These are phyloP conservation scores for Ogataea dorogensis DNA, from an alignment of 805 yeast species.

Conservation along the genomic window DNA sequence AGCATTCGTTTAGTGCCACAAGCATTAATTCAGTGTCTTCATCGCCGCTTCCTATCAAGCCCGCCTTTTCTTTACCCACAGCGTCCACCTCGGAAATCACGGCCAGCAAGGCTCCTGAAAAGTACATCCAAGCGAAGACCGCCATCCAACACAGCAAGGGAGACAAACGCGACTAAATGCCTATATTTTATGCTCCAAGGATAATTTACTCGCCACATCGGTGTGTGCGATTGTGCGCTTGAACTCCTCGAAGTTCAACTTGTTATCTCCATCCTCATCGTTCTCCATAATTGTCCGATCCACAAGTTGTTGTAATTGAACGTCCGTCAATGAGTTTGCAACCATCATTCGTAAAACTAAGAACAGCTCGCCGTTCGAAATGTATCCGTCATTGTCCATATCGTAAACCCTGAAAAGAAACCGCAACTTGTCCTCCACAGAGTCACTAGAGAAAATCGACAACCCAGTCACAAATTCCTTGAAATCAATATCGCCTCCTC, in stretches of 20 bases:
- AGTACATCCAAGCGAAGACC: slow-evolving; percentile 19
- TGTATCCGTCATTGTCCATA: slow-evolving; percentile 91
- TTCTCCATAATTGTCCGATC: slow-evolving; percentile 95
- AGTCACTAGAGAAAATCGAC: slow-evolving; percentile 83
- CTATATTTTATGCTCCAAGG: slow-evolving; percentile 30
- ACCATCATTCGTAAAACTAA: slow-evolving; percentile 96
- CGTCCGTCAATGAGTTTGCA: slow-evolving; percentile 81
- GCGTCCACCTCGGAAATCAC: slow-evolving; percentile 18
- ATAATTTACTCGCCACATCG: slow-evolving; percentile 32
- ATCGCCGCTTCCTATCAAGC: slow-evolving; percentile 22
- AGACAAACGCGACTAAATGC: slow-evolving; percentile 27
- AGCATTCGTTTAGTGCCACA: slow-evolving; percentile 1
- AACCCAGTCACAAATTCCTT: slow-evolving; percentile 75
- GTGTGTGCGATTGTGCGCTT: slow-evolving; percentile 56
- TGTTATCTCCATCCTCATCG: slow-evolving; percentile 85
- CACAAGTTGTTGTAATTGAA: slow-evolving; percentile 92
- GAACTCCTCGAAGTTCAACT: slow-evolving; percentile 83
- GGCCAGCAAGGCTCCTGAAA: slow-evolving; percentile 13
- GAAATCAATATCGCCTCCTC: slow-evolving; percentile 91
- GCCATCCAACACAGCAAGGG: slow-evolving; percentile 29
- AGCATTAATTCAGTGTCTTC: slow-evolving; percentile 7
- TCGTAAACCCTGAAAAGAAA: slow-evolving; percentile 95
- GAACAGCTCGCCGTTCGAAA: slow-evolving; percentile 92
- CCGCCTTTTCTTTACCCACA: slow-evolving; percentile 20
- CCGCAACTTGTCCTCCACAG: slow-evolving; percentile 73